Conservation (phyloP, 768 basidiomycete species). For the Phylloporus sp. region DNA sequence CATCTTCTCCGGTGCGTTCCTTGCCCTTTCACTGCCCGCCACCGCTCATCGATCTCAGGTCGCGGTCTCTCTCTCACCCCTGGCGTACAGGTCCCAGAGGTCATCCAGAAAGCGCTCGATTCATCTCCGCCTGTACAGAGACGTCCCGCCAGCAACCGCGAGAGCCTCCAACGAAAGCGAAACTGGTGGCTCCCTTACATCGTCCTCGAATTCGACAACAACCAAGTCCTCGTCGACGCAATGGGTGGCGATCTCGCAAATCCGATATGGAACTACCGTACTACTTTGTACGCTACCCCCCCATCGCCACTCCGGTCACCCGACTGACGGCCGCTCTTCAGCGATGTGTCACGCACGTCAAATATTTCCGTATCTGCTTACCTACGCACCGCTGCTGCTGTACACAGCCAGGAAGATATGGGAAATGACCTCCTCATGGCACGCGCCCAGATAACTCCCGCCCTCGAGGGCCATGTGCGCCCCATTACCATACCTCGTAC, state of each 20-base stretch:
- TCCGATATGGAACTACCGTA: conserved; percentile 94
- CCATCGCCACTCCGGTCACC: not conserved
- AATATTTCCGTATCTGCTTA: conserved; percentile 91
- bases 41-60: conserved; percentile 36
- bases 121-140: conserved; percentile 49
- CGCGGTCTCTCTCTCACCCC: conserved; percentile 78
- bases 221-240: conserved; percentile 94
- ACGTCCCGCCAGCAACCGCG: conserved; percentile 68
- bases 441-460: conserved; percentile 84
- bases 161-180: conserved; percentile 88
- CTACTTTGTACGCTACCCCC: conserved; percentile 78
- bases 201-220: conserved; percentile 97
- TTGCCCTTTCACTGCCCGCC: conserved; percentile 11
- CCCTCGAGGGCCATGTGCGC: conserved; percentile 71
- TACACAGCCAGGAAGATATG: conserved; percentile 85
- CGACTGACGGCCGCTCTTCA: conserved; percentile 28
- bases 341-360: conserved; percentile 92
- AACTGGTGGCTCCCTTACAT: conserved; percentile 96
- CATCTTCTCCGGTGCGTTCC: conserved; percentile 78
- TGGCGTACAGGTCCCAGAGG: conserved; percentile 73
- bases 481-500: not conserved
- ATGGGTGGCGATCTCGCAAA: conserved; percentile 87
- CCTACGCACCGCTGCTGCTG: conserved; percentile 71
- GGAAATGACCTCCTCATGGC: conserved; percentile 94
- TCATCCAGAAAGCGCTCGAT: conserved; percentile 78